Percentiles rank a stretch among this genome's conserved stretches.
Conservation (phyloP, 768 basidiomycete species). For the Lactarius indigo region DNA sequence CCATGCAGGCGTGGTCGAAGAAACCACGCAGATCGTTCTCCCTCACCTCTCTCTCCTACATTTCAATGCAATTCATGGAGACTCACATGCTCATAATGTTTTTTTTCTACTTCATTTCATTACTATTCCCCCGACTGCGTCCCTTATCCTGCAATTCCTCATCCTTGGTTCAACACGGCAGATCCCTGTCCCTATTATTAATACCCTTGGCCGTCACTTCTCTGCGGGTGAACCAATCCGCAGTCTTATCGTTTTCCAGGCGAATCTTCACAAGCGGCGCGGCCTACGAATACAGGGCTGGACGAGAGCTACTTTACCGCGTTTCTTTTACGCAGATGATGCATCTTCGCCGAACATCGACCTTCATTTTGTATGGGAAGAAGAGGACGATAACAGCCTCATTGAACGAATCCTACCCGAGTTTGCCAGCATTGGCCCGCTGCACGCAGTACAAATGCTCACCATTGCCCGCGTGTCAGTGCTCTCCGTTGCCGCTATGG, state of each 20-base stretch:
- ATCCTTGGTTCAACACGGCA: constrained; percentile 20
- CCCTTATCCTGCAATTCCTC: constrained; percentile 19
- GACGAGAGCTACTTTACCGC: constrained; percentile 11
- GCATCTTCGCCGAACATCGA: constrained; percentile 15
- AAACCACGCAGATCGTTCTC: constrained; percentile 7
- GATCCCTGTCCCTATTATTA: constrained; percentile 18
- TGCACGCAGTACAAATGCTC: constrained; percentile 20
- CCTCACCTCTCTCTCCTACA: constrained; percentile 18
- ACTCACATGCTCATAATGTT: constrained; percentile 19
- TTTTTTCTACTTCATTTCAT: constrained; percentile 21
- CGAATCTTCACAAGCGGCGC: constrained; percentile 9
- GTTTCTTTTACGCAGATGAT: constrained; percentile 18
- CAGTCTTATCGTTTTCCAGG: constrained; percentile 19
- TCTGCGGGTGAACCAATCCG: constrained; percentile 18
- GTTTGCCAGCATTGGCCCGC: constrained; percentile 14
- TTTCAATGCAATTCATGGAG: constrained; percentile 15
- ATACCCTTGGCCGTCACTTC: constrained; percentile 16
- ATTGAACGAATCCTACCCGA: constrained; percentile 21
- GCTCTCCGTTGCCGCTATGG: constrained; percentile 12
- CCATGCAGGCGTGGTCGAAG: constrained; percentile 10
- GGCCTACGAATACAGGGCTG: constrained; percentile 21
- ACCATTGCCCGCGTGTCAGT: constrained; percentile 23
- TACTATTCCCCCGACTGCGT: constrained; percentile 9
- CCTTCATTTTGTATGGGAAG: constrained; percentile 23
- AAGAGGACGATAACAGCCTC: constrained; percentile 14